Percentiles rank a stretch among this genome's conserved stretches.
Evolutionary conservation across 148 eudicot genomes (phyloP).

Genomic region (Arbutus unedo): DNA sequence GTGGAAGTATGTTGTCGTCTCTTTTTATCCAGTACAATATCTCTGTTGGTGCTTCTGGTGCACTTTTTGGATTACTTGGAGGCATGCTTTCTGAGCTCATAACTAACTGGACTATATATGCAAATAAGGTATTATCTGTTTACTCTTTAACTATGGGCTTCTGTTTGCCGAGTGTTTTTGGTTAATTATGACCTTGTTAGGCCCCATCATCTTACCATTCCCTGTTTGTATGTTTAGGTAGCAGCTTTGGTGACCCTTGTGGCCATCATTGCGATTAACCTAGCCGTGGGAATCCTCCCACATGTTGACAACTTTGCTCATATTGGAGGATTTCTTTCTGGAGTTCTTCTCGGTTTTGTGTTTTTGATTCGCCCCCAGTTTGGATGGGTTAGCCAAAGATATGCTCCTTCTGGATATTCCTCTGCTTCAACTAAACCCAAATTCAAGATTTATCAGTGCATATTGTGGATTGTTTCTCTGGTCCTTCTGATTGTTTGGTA

Average conservation of each 20-base stretch:
- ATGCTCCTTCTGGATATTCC: slow-evolving; percentile 16
- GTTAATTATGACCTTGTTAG: not conserved
- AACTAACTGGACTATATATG: slow-evolving; percentile 83
- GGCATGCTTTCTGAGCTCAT: slow-evolving; percentile 87
- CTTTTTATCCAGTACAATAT: slow-evolving; percentile 62
- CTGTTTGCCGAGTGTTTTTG: not conserved
- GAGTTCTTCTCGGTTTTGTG: slow-evolving; percentile 77
- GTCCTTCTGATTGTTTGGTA: slow-evolving; percentile 63
- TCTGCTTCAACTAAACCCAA: slow-evolving; percentile 38
- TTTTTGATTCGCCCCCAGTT: slow-evolving; percentile 71
- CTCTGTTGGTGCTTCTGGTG: slow-evolving; percentile 96
- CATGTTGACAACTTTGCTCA: slow-evolving; percentile 91
- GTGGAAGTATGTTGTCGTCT: slow-evolving; percentile 76
- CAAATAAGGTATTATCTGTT: slow-evolving; percentile 59
- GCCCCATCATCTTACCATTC: not conserved
- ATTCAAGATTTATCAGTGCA: slow-evolving; percentile 59
- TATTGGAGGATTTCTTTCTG: slow-evolving; percentile 75
- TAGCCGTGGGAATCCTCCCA: slow-evolving; percentile 83
- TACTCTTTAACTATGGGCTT: not conserved
- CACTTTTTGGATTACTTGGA: slow-evolving; percentile 90
- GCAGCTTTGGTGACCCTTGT: slow-evolving; percentile 73
- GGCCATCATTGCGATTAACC: slow-evolving; percentile 63
- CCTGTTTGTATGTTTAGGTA: slow-evolving; percentile 36
- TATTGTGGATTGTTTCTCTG: slow-evolving; percentile 62
- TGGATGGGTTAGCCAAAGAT: slow-evolving; percentile 71